Percentiles rank a stretch among this genome's conserved stretches.
phyloP scores from a whole-genome alignment of 2,329 filamentous ascomycete genomes.

The Graphium sp. region DNA sequence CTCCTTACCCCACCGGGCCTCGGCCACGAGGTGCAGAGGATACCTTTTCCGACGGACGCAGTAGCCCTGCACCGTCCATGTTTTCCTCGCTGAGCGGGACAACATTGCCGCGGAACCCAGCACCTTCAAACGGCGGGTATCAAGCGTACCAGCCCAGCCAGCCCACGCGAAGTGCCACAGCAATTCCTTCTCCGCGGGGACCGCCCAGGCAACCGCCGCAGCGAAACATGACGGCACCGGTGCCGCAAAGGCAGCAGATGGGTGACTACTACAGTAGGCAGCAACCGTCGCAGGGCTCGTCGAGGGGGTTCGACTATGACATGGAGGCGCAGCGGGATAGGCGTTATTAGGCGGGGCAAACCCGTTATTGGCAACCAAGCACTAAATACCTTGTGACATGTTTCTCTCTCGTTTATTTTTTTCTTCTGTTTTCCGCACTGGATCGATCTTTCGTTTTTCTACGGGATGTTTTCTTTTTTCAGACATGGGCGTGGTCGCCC shows the following conservation, averaged over 20 bases:
- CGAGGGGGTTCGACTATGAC: conserved; percentile 17
- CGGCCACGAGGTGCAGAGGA: conserved; percentile 9
- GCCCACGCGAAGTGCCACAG: conserved; percentile 21
- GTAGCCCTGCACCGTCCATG: conserved; percentile 15
- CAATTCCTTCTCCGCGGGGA: no score
- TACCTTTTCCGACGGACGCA: conserved; percentile 14
- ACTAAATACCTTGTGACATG: background rate
- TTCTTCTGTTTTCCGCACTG: no score
- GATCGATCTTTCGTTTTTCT: background rate
- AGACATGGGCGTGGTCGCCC: no score
- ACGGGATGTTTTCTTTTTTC: conserved; percentile 1
- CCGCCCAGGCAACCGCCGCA: conserved; percentile 19
- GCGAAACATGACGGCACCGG: conserved; percentile 27
- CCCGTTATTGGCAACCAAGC: background rate
- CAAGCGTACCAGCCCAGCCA: conserved; percentile 10
- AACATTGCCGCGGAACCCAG: conserved; percentile 7
- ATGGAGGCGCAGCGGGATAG: conserved; percentile 15
- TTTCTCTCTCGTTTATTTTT: background rate
- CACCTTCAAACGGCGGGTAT: conserved; percentile 9
- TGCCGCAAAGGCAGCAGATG: conserved; percentile 3
- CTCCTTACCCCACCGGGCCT: background rate
- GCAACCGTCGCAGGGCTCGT: conserved; percentile 9
- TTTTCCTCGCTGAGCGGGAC: conserved; percentile 10
- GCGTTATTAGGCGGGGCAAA: conserved; percentile 9
- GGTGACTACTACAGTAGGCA: conserved; percentile 2